phyloP scores from a whole-genome alignment of 495 filamentous ascomycete species.

The Neurospora sp. region DNA sequence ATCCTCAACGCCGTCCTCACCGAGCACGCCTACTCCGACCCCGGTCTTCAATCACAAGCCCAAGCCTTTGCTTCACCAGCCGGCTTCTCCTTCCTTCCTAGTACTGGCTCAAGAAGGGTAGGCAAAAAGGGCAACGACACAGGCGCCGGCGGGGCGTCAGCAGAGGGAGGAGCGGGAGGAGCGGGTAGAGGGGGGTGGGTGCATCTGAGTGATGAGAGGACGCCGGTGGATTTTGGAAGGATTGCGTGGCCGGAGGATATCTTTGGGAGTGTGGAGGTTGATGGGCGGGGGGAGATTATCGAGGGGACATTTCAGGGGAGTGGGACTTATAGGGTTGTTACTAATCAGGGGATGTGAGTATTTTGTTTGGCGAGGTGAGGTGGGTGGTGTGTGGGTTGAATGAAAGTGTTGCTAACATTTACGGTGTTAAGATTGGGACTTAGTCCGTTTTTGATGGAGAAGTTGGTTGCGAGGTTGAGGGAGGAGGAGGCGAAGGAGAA shows the following conservation, averaged over 20 bases:
- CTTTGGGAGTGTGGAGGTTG: conserved; percentile 82
- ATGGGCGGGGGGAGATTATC: conserved; percentile 61
- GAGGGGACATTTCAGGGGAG: conserved; percentile 51
- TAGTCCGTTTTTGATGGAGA: conserved; percentile 45
- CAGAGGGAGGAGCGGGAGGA: conserved; percentile 72
- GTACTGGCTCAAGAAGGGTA: neutral
- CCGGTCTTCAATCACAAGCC: conserved; percentile 63
- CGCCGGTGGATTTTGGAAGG: conserved; percentile 80
- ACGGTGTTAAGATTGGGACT: conserved; percentile 40
- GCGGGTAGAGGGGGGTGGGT: conserved; percentile 79
- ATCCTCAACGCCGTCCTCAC: conserved; percentile 67
- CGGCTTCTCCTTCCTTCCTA: conserved; percentile 43
- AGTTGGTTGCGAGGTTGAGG: conserved; percentile 40
- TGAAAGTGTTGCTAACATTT: neutral
- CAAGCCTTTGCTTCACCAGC: conserved; percentile 67
- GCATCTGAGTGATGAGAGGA: conserved; percentile 74
- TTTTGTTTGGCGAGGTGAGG: neutral
- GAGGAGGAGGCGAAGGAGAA: conserved; percentile 23
- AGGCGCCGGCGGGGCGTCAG: conserved; percentile 49
- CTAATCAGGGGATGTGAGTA: conserved; percentile 60
- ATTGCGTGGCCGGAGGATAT: conserved; percentile 93
- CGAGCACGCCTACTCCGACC: conserved; percentile 61
- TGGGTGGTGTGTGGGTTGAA: neutral
- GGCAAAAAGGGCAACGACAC: conserved; percentile 9
- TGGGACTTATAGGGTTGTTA: conserved; percentile 59